Conservation (phyloP, 1,284 basidiomycete species). For the Cryptococcus sp. region DNA sequence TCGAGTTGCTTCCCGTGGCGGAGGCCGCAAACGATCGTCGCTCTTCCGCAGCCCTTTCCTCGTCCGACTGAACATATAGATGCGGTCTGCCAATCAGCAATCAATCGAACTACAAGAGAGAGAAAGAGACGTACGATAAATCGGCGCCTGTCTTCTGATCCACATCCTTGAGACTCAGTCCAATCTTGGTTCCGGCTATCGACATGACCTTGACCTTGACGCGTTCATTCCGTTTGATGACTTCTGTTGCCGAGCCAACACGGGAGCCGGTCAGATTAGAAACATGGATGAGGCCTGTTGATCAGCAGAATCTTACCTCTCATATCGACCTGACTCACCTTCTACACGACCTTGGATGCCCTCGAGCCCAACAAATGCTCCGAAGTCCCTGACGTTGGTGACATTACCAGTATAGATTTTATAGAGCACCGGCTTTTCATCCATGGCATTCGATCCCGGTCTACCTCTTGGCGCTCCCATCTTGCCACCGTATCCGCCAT, state of each 20-base stretch:
- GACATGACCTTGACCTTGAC: constrained; percentile 97
- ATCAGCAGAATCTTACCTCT: too few relatives aligned
- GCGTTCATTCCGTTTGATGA: constrained; percentile 73
- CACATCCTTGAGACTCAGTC: constrained; percentile 96
- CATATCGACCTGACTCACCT: constrained; percentile 55
- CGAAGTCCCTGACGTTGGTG: constrained; percentile 86
- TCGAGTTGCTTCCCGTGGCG: constrained; percentile 56
- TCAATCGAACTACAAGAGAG: not conserved
- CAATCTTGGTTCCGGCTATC: constrained; percentile 71
- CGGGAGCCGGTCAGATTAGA: constrained; percentile 79
- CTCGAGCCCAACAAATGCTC: constrained; percentile 86
- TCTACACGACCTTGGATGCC: constrained; percentile 80
- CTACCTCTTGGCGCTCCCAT: constrained; percentile 2
- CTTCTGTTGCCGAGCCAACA: constrained; percentile 79
- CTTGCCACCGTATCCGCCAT: constrained; percentile 7
- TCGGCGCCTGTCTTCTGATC: constrained; percentile 87
- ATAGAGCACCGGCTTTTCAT: constrained; percentile 82
- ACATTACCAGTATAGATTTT: constrained; percentile 93
- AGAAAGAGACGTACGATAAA: constrained; percentile 48
- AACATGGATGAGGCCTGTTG: constrained; percentile 97
- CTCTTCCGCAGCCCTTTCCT: constrained; percentile 77
- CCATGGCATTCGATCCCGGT: constrained; percentile 46
- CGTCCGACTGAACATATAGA: constrained; percentile 85
- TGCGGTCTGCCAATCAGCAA: constrained; percentile 57
- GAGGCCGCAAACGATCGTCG: constrained; percentile 60